These are phyloP conservation scores for Periconia digitata DNA, from an alignment of 2,329 filamentous ascomycete species.

Conservation along the genomic window DNA sequence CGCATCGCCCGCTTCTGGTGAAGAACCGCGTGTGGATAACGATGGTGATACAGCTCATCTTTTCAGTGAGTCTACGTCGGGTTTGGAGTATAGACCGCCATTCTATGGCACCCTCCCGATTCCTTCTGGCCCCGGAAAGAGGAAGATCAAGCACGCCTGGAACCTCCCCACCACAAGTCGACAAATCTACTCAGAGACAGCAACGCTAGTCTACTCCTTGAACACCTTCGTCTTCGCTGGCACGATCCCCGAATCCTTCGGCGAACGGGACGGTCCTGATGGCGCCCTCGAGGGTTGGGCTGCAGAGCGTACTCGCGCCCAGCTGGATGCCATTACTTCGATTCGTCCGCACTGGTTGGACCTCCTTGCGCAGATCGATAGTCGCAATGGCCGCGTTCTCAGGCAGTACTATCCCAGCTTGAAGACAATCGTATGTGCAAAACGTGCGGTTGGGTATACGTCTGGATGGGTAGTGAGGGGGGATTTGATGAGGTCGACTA, in stretches of 20 bases:
- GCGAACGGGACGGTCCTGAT: conserved; percentile 4
- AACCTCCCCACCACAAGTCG: conserved; percentile 14
- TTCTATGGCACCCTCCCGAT: neutral
- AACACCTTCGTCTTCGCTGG: conserved; percentile 12
- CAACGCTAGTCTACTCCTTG: conserved; percentile 9
- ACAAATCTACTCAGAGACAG: conserved; percentile 16
- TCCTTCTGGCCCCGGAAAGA: conserved; percentile 1
- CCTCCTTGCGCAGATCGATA: neutral
- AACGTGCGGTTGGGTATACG: conserved; percentile 1
- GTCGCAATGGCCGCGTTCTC: conserved; percentile 1
- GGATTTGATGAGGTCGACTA: conserved; percentile 2
- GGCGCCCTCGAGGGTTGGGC: conserved; percentile 8
- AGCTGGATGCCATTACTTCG: conserved; percentile 2
- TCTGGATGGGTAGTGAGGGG: conserved; percentile 1
- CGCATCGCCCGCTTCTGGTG: too few species aligned
- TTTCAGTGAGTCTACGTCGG: neutral
- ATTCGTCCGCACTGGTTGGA: conserved; percentile 11
- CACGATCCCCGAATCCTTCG: conserved; percentile 1
- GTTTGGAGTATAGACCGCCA: neutral
- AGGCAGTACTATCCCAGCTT: conserved; percentile 3
- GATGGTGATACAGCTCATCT: too few species aligned
- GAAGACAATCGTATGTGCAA: conserved; percentile 3
- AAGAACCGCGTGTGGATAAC: neutral
- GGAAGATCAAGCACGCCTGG: conserved; percentile 6
- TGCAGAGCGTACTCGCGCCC: conserved; percentile 2